Conservation (phyloP, 2,329 filamentous ascomycete genomes). For the Diaporthe vexans region DNA sequence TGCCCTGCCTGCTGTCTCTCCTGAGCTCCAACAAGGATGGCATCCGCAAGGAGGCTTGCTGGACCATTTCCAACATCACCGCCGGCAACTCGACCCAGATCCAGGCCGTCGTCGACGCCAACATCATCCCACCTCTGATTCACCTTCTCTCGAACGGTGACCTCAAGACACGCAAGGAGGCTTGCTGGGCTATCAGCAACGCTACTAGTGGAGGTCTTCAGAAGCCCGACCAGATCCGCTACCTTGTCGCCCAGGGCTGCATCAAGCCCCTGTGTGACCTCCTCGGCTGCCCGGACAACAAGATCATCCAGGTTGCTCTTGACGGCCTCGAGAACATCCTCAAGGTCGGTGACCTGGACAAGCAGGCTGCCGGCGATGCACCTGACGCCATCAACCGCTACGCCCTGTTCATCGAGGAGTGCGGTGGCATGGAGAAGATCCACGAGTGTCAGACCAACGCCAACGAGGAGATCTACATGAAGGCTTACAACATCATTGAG, state of each 20-base stretch:
- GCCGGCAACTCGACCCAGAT: conserved; percentile 98
- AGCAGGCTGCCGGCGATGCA: conserved; percentile 84
- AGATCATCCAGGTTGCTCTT: conserved; percentile 99
- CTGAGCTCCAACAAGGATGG: conserved; percentile 98
- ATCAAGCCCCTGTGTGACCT: conserved; percentile 98
- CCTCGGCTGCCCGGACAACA: conserved; percentile 96
- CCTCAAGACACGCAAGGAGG: conserved; percentile 99
- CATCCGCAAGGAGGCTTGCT: conserved; percentile 99
- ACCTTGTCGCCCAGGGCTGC: conserved; percentile 92
- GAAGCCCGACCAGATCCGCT: conserved; percentile 98
- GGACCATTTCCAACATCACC: conserved; percentile 99
- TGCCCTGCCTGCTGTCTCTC: conserved; percentile 92
- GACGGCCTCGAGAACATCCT: conserved; percentile 99
- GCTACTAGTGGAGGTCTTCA: conserved; percentile 97
- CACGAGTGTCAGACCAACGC: conserved; percentile 99
- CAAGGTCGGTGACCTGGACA: conserved; percentile 99
- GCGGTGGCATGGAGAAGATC: conserved; percentile 99
- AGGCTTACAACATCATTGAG: conserved; percentile 99
- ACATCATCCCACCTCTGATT: conserved; percentile 96
- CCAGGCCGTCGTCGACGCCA: conserved; percentile 94
- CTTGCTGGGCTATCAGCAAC: conserved; percentile 99
- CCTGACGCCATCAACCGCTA: conserved; percentile 92
- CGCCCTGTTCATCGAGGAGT: conserved; percentile 98
- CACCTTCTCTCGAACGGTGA: conserved; percentile 96
- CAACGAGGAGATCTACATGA: conserved; percentile 99